Conservation (phyloP, 495 filamentous ascomycete genomes). For the Patellaria atrata region DNA sequence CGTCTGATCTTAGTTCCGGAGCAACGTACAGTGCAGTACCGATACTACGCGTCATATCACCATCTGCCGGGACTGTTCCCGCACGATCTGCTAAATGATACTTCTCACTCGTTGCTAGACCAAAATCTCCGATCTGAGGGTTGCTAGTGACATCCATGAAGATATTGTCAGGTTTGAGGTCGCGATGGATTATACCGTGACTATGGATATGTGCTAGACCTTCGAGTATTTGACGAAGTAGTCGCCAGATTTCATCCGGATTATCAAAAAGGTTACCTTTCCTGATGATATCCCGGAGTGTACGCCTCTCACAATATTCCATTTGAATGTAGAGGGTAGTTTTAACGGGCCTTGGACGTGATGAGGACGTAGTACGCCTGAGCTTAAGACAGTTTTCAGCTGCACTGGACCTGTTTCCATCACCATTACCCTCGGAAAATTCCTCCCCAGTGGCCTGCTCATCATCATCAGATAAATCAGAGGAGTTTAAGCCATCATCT, state of each 20-base stretch:
- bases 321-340: constrained; percentile 75
- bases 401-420: constrained; percentile 5
- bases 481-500: constrained; percentile 37
- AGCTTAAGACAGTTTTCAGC: constrained; percentile 5
- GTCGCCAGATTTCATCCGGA: constrained; percentile 65
- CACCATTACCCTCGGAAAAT: constrained; percentile 9
- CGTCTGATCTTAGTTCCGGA: constrained; percentile 65
- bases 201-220: constrained; percentile 82
- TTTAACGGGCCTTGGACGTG: constrained; percentile 27
- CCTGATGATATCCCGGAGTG: constrained; percentile 78
- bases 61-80: constrained; percentile 31
- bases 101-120: constrained; percentile 79
- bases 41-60: constrained; percentile 66
- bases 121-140: constrained; percentile 93
- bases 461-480: constrained; percentile 23
- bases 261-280: constrained; percentile 59
- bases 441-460: constrained; percentile 16
- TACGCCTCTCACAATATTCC: constrained; percentile 96
- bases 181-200: constrained; percentile 85
- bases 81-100: constrained; percentile 39
- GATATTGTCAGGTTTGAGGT: constrained; percentile 96
- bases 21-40: constrained; percentile 94
- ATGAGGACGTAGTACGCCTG: constrained; percentile 17
- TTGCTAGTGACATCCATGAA: constrained; percentile 86
- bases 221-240: constrained; percentile 85